Percentiles rank a stretch among this genome's conserved stretches.
These are phyloP conservation scores for Ascochyta rabiei DNA, from an alignment of 2,329 filamentous ascomycete genomes.

Conservation along the genomic window DNA sequence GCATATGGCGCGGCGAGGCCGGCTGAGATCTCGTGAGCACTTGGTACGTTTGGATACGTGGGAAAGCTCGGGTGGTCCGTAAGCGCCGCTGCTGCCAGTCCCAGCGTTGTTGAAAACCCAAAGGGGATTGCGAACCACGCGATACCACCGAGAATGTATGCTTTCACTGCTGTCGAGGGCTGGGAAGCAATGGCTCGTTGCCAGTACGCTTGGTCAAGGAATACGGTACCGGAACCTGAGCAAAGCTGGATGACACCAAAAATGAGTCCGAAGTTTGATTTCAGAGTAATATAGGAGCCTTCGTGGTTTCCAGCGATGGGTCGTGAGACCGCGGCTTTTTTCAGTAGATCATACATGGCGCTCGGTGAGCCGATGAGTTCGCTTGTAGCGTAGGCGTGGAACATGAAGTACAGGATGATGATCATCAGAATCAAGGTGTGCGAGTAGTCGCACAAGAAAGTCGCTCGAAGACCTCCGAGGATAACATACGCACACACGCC, in stretches of 20 bases:
- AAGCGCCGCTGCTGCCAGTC: conserved; percentile 54
- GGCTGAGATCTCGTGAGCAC: conserved; percentile 33
- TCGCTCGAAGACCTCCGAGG: conserved; percentile 48
- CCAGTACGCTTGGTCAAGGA: conserved; percentile 55
- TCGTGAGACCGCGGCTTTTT: conserved; percentile 44
- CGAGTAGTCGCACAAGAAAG: conserved; percentile 50
- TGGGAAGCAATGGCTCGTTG: conserved; percentile 50
- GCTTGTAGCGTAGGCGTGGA: conserved; percentile 50
- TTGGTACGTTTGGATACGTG: conserved; percentile 48
- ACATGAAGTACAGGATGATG: conserved; percentile 54
- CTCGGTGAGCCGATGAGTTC: conserved; percentile 48
- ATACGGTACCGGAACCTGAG: conserved; percentile 47
- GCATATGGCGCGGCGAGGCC: conserved; percentile 41
- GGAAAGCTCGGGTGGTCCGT: conserved; percentile 52
- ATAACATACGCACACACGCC: conserved; percentile 47
- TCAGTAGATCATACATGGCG: conserved; percentile 50
- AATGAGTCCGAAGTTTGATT: conserved; percentile 52
- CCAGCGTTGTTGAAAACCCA: conserved; percentile 51
- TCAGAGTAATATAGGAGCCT: conserved; percentile 51
- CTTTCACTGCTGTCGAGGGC: conserved; percentile 35
- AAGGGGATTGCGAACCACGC: conserved; percentile 57
- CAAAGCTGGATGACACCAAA: conserved; percentile 54
- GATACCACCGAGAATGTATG: conserved; percentile 50
- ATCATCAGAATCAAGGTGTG: conserved; percentile 53
- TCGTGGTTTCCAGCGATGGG: conserved; percentile 48